phyloP scores from a whole-genome alignment of 306 rosid genomes.

The Medicago arabica region DNA sequence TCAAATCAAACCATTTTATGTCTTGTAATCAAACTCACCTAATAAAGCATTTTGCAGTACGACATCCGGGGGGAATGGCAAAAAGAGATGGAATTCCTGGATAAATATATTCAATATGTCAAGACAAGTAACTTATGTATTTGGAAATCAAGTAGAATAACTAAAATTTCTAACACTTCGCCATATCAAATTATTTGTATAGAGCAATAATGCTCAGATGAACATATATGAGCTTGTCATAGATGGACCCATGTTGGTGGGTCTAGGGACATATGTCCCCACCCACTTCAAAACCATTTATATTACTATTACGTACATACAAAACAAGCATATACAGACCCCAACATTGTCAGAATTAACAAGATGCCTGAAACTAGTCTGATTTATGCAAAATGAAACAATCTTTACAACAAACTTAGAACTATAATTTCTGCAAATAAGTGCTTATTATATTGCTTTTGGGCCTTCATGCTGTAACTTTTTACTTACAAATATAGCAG shows the following conservation, averaged over 20 bases:
- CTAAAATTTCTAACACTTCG: conserved; percentile 19
- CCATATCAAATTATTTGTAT: conserved; percentile 24
- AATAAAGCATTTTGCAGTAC: conserved; percentile 61
- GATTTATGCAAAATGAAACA: conserved; percentile 30
- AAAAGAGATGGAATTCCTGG: conserved; percentile 84
- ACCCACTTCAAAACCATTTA: too few species aligned
- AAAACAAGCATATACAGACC: too few species aligned
- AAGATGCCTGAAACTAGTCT: conserved; percentile 8
- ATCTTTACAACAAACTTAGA: conserved; percentile 30
- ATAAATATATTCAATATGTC: conserved; percentile 33
- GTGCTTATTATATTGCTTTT: conserved; percentile 12
- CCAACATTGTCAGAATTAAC: conserved; percentile 6
- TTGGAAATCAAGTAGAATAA: conserved; percentile 27
- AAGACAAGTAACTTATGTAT: conserved; percentile 23
- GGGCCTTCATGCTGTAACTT: neutral
- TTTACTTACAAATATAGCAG: conserved; percentile 12
- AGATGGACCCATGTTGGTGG: conserved; percentile 2
- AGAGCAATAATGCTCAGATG: conserved; percentile 13
- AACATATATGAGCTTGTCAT: neutral
- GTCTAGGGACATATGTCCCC: too few species aligned
- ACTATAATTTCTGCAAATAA: conserved; percentile 5
- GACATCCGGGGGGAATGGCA: conserved; percentile 74
- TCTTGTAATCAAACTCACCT: conserved; percentile 64
- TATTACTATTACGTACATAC: too few species aligned
- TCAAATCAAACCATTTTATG: conserved; percentile 26